These are phyloP conservation scores for Hymenoscyphus albidus DNA, from an alignment of 2,329 filamentous ascomycete genomes.

Conservation along the genomic window DNA sequence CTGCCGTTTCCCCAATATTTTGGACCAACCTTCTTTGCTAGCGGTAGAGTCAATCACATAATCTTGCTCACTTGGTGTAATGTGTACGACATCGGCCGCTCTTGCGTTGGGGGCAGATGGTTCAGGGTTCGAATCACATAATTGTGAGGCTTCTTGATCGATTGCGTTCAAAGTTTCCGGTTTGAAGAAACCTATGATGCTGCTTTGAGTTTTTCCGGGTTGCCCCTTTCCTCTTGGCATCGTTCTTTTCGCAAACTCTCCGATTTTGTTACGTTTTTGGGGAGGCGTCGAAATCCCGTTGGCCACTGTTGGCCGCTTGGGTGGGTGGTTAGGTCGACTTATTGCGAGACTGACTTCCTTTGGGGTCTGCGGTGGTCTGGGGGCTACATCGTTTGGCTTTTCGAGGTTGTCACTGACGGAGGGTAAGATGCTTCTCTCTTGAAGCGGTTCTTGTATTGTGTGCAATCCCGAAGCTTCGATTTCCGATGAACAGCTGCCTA, in stretches of 20 bases:
- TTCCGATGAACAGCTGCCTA: constrained; percentile 10
- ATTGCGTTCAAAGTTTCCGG: constrained; percentile 43
- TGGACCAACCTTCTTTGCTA: constrained; percentile 80
- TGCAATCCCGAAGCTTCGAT: not conserved
- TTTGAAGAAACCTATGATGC: constrained; percentile 75
- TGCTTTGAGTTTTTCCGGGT: constrained; percentile 38
- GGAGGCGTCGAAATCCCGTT: constrained; percentile 22
- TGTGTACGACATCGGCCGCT: not conserved
- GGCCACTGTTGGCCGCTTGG: constrained; percentile 21
- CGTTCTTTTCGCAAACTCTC: constrained; percentile 18
- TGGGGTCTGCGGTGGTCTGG: not conserved
- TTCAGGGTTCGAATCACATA: not conserved
- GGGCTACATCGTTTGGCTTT: not conserved
- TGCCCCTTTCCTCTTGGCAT: constrained; percentile 43
- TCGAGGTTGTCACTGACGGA: not conserved
- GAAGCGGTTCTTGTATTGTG: not conserved
- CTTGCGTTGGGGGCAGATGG: not conserved
- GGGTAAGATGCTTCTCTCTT: not conserved
- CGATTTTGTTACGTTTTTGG: constrained; percentile 51
- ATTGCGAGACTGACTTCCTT: not conserved
- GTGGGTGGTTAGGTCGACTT: constrained; percentile 12
- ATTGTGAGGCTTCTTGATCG: constrained; percentile 4
- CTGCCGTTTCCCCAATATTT: constrained; percentile 70
- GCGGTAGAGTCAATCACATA: constrained; percentile 63
- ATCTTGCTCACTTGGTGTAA: constrained; percentile 21